Evolutionary conservation across 2,329 filamentous ascomycete species (phyloP).

Genomic region (Botrytis fabae): DNA sequence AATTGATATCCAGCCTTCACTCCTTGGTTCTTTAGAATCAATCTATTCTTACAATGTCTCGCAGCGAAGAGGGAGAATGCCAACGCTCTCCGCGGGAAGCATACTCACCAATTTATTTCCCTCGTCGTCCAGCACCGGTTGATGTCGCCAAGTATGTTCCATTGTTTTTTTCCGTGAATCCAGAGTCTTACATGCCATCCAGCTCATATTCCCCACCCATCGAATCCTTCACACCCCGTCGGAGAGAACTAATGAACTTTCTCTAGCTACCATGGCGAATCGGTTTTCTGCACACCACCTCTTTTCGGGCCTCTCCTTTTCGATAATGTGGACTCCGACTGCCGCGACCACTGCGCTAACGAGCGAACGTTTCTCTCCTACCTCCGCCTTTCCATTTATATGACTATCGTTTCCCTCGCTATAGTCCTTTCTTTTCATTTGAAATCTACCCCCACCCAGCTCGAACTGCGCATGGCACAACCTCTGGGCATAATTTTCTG

Average conservation of each 20-base stretch:
- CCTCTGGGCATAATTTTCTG: conserved; percentile 90
- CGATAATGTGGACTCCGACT: conserved; percentile 66
- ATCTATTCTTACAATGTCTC: background rate
- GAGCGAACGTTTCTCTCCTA: conserved; percentile 79
- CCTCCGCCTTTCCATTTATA: conserved; percentile 84
- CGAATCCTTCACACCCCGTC: background rate
- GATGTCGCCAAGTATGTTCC: conserved; percentile 8
- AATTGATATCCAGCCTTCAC: background rate
- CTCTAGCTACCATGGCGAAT: conserved; percentile 28
- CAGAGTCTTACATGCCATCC: background rate
- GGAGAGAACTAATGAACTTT: background rate
- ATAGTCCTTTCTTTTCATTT: conserved; percentile 94
- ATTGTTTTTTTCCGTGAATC: background rate
- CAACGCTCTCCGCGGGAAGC: background rate
- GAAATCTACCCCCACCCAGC: conserved; percentile 64
- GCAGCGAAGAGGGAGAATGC: background rate
- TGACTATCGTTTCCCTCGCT: conserved; percentile 84
- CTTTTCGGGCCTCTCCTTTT: conserved; percentile 59
- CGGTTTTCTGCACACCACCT: conserved; percentile 36
- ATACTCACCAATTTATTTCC: conserved; percentile 17
- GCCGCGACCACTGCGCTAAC: conserved; percentile 55
- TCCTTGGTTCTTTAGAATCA: background rate
- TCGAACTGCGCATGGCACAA: conserved; percentile 75
- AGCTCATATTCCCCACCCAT: background rate
- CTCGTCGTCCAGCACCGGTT: conserved; percentile 4